Base-by-base conservation (phyloP, 176 grass and related monocot species). In the Miscanthus lutarioriparius region DNA sequence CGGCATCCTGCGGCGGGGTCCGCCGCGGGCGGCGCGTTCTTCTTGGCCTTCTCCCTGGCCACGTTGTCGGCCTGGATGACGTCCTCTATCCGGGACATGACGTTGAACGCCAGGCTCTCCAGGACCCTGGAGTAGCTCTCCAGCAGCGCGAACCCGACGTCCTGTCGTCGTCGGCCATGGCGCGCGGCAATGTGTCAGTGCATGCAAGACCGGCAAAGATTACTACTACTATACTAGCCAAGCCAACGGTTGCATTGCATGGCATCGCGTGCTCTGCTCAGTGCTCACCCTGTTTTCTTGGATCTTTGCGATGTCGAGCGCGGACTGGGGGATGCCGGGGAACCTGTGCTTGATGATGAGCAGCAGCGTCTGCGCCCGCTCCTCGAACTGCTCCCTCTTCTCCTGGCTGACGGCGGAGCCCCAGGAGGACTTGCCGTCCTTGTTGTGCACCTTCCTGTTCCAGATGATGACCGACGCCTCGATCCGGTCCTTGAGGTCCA, bases 401-500 rank as follows among this genome's bases (percentile, higher is more conserved):
- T 99, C 97, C 80, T 89, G 81, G 85, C 93, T 99, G 66, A 99
- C 79, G 56, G 86, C 82, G 39, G 88, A 96, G 19, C 93, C 88
- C 93, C 93, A 99, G 0, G 97, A 19, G 15, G 97, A 99, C 83
- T 99, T 99, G 77, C 67, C 48, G 84, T 99, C 97, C 79, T 99
- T 99, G 87, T 90, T 90, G 82, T 87, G 75, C 97, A 99, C 92
- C 93, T 99, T 99, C 73, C 97, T 83, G 89, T 89, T 94, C 97
- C 97, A 99, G 86, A 99, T 99, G 86, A 99, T 86, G 28, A 99
- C 87, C 1, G 93, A 99, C 82, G 97, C 97, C 91, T 99, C 97
- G 40, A 99, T 99, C 67, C 89, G 86, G 86, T 99, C 90, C 78
- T 99, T 99, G 70, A 99, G 93, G 80, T 99, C 97, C 35, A 93